These are phyloP conservation scores for Pseudogymnoascus sp. DNA, from an alignment of 2,329 filamentous ascomycete species.

Conservation along the genomic window DNA sequence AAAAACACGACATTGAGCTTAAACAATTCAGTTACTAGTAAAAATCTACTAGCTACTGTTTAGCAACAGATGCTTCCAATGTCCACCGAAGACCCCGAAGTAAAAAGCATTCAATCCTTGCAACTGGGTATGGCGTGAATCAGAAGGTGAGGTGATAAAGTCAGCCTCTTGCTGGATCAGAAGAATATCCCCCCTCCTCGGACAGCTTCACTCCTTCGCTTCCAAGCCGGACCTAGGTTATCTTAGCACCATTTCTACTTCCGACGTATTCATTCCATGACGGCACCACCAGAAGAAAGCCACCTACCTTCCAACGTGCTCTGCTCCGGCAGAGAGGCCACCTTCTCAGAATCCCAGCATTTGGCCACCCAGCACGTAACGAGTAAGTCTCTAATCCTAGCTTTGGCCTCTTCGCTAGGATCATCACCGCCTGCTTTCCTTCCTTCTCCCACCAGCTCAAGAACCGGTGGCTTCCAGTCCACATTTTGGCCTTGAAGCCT, in stretches of 20 bases:
- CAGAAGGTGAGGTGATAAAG: neutral
- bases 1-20: neutral
- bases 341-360: neutral
- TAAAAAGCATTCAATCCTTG: neutral
- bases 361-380: conserved; percentile 8
- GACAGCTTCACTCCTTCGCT: neutral
- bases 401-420: neutral
- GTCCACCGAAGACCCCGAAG: neutral
- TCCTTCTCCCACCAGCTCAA: neutral
- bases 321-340: neutral
- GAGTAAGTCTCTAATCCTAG: conserved; percentile 4
- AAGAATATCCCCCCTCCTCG: neutral
- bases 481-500: neutral
- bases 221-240: neutral
- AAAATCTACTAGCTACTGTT: neutral
- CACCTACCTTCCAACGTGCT: neutral
- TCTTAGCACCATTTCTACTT: neutral
- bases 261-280: neutral
- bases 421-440: neutral
- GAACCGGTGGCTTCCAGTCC: neutral
- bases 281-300: neutral
- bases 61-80: neutral
- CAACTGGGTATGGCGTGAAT: neutral
- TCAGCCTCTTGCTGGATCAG: neutral
- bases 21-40: neutral